Base-by-base conservation (phyloP, 441 rosid genomes). In the Syzygium malaccense region DNA sequence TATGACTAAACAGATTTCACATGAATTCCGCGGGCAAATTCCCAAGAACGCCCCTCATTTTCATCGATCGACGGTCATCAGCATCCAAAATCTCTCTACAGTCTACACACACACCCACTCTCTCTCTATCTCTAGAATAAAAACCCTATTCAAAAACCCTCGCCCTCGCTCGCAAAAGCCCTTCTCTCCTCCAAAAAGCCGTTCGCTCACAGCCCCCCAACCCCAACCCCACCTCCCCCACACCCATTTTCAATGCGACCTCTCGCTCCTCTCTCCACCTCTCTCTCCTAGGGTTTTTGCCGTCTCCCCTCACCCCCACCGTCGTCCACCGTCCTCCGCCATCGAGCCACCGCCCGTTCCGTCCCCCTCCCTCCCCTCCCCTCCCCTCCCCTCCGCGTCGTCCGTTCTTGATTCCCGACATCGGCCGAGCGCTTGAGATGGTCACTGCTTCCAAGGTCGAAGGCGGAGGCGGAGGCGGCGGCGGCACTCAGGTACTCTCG, bases 401-500 rank as follows among this genome's bases (percentile, higher is more conserved):
- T 23, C 14, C 83, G 83, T 8, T 26, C 4, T 41, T 4, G 49
- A 71, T 75, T 71, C 41, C 83, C 49, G 20, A 25, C 83, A 3
- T 37, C 83, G 83, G 51, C 51, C 83, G 51, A 26, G n/a, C 83
- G n/a, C 53, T 79, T 89, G 94, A 90, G 89, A 96, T 96, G 97
- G 94, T 92, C 88, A 85, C 93, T 86, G 88, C 92, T 90, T 88
- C 93, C 62, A 91, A 88, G 90, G 87, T 89, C 87, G 94, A 92
- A 28, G 93, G 87, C 17, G 48, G 48, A 9, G 45, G 45, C 48
- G 45, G 45, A 14, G 45, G 45, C 45, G 45, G 45, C 45, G 48
- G 48, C 48, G 89, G 90, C 86, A 62, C 90, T 15, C 94, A 88
- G 88, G 89, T 85, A 85, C 86, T 91, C 25, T 91, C 98, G 19